Conservation (phyloP, 2,329 filamentous ascomycete species). For the Trichothecium roseum region DNA sequence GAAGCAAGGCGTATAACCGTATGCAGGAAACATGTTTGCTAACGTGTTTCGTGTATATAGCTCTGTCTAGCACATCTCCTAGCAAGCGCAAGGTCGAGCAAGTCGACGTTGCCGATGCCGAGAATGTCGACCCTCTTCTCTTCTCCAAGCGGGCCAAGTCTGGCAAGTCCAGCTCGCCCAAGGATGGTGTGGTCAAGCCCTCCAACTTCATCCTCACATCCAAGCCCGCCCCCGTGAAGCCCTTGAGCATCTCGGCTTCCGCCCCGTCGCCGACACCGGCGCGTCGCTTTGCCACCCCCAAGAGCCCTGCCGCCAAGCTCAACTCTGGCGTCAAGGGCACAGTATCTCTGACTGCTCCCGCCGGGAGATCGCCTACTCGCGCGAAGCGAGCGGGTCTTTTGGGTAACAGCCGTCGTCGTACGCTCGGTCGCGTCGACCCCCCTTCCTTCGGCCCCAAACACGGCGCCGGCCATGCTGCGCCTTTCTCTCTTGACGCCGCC, state of each 20-base stretch:
- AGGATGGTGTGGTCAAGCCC: conserved; percentile 37
- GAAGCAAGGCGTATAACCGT: background rate
- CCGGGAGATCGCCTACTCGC: conserved; percentile 70
- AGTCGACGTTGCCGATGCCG: conserved; percentile 40
- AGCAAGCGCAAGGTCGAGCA: conserved; percentile 50
- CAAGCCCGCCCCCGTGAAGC: conserved; percentile 13
- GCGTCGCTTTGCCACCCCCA: conserved; percentile 39
- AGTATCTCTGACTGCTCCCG: conserved; percentile 53
- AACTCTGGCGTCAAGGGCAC: conserved; percentile 29
- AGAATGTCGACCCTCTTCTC: conserved; percentile 50
- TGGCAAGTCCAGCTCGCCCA: conserved; percentile 24
- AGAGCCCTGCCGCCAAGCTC: conserved; percentile 38
- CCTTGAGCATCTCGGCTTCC: conserved; percentile 17
- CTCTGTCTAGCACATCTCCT: conserved; percentile 21
- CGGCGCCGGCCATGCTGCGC: too few species aligned
- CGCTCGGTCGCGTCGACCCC: conserved; percentile 60
- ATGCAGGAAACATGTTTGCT: too few species aligned
- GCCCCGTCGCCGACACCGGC: conserved; percentile 21
- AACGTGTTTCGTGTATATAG: background rate
- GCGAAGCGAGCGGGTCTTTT: conserved; percentile 59
- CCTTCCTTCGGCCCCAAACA: conserved; percentile 48
- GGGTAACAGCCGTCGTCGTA: conserved; percentile 56
- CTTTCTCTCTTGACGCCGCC: conserved; percentile 79
- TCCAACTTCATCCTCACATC: conserved; percentile 29
- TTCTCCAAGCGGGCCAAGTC: conserved; percentile 52